Evolutionary conservation across 148 eudicot species (phyloP).

Genomic region (Dianthus caryophyllus): DNA sequence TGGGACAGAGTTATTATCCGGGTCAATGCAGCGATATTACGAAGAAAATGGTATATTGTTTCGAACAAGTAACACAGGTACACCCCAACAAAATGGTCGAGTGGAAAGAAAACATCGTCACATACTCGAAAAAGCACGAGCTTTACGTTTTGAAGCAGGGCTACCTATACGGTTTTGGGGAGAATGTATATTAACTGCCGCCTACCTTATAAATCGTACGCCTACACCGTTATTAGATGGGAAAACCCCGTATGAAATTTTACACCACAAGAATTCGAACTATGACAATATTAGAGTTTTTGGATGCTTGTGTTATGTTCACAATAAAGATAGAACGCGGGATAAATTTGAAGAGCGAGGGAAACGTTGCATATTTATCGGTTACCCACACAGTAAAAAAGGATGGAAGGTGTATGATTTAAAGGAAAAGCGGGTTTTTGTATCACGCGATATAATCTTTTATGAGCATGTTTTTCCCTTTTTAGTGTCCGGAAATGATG

Average conservation of each 20-base stretch:
- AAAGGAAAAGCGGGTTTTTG: too few relatives aligned
- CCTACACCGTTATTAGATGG: conserved; percentile 4
- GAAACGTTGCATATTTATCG: conserved; percentile 2
- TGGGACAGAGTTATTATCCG: too few relatives aligned
- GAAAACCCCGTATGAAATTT: background rate
- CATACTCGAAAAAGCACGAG: background rate
- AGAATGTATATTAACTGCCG: background rate
- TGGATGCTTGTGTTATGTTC: conserved; percentile 3
- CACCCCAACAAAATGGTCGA: too few relatives aligned
- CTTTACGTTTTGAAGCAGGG: background rate
- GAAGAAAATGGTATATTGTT: too few relatives aligned
- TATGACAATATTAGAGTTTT: background rate
- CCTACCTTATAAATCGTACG: conserved; percentile 9
- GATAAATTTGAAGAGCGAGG: background rate
- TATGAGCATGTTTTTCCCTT: too few relatives aligned
- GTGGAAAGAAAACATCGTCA: conserved; percentile 2
- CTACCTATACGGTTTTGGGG: background rate
- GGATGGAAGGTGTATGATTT: conserved; percentile 5
- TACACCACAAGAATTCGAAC: background rate
- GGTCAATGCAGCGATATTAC: too few relatives aligned
- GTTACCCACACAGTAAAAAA: conserved; percentile 1
- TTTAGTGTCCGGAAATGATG: too few relatives aligned
- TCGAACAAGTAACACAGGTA: too few relatives aligned
- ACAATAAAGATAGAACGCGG: background rate
- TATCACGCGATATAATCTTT: too few relatives aligned